These are phyloP conservation scores for Pouteria campechiana DNA, from an alignment of 179 eudicot genomes.

Conservation along the genomic window DNA sequence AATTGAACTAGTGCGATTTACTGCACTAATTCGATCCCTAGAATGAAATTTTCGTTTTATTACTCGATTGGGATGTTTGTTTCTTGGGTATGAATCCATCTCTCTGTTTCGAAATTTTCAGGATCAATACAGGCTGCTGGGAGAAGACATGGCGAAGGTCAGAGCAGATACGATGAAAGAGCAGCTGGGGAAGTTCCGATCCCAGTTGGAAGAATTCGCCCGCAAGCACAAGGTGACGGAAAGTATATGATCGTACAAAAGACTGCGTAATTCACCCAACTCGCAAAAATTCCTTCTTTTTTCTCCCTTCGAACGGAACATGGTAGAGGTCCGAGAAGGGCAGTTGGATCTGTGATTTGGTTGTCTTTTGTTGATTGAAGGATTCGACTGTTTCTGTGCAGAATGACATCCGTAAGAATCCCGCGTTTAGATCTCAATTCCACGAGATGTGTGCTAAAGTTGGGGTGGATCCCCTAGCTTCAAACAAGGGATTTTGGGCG, in stretches of 20 bases:
- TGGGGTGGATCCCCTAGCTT: constrained; percentile 96
- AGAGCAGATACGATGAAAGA: constrained; percentile 93
- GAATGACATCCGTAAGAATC: constrained; percentile 98
- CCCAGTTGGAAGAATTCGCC: constrained; percentile 94
- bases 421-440: constrained; percentile 90
- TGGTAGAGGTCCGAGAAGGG: no score
- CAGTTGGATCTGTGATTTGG: neutral
- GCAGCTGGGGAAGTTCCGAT: constrained; percentile 77
- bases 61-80: neutral
- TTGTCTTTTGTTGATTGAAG: neutral
- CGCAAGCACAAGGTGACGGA: constrained; percentile 96
- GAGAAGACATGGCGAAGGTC: constrained; percentile 87
- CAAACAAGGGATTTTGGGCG: constrained; percentile 99
- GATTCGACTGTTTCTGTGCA: constrained; percentile 18
- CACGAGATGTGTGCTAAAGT: constrained; percentile 99
- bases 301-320: neutral
- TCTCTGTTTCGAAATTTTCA: constrained; percentile 8
- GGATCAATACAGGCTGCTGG: constrained; percentile 79
- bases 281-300: neutral
- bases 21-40: no score
- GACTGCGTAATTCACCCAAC: no score
- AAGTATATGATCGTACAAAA: no score
- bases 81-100: neutral
- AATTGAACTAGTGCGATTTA: no score
- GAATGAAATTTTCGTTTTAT: neutral